Percentiles rank a stretch among this genome's conserved stretches.
These are phyloP conservation scores for Saussurea involucrata DNA, from an alignment of 129 eudicot species.

Conservation along the genomic window DNA sequence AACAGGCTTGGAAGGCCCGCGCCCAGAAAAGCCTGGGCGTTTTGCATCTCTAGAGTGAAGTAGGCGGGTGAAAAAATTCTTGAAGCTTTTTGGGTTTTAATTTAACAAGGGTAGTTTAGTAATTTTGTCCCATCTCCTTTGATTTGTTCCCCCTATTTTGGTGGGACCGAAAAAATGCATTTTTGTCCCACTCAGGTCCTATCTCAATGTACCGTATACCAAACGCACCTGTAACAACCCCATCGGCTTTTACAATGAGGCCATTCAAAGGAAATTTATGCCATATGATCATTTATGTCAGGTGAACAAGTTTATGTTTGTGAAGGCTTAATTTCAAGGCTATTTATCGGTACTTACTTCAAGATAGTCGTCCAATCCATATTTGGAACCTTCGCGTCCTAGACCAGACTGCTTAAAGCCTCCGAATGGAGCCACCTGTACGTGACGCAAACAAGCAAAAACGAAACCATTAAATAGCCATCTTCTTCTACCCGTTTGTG, in stretches of 20 bases:
- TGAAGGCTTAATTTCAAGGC: neutral
- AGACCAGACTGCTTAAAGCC: constrained; percentile 94
- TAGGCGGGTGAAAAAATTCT: neutral
- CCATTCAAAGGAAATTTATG: neutral
- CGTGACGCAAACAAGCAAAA: neutral
- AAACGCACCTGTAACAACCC: neutral
- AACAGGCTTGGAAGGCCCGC: no score
- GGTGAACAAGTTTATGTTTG: neutral
- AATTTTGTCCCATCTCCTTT: neutral
- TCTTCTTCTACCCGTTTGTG: neutral
- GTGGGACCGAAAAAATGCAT: neutral
- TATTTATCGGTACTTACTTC: constrained; percentile 47
- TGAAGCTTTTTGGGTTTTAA: neutral
- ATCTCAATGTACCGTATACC: neutral
- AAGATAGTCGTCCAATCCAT: constrained; percentile 80
- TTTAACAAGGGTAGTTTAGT: neutral
- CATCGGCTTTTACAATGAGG: neutral
- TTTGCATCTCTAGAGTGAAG: neutral
- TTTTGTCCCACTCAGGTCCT: neutral
- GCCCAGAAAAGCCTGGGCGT: neutral
- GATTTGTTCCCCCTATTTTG: neutral
- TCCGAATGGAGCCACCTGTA: constrained; percentile 96
- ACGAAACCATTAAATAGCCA: neutral
- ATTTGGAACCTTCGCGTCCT: constrained; percentile 96
- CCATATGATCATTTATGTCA: neutral